Conservation (phyloP, 768 basidiomycete species). For the Mycena vitilis region DNA sequence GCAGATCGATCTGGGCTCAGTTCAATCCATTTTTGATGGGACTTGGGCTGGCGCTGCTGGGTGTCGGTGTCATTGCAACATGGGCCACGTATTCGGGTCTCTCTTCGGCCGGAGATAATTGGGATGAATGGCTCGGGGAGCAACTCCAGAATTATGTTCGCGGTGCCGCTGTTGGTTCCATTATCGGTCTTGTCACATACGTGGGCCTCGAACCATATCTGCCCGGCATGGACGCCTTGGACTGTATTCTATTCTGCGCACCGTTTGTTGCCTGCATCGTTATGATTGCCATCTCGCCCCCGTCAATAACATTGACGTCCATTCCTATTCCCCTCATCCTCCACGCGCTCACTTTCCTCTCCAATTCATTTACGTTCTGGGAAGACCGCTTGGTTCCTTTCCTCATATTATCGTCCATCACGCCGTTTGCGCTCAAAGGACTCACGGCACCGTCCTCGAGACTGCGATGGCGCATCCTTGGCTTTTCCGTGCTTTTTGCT, state of each 20-base stretch:
- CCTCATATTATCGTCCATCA: conserved; percentile 74
- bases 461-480: conserved; percentile 81
- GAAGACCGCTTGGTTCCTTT: conserved; percentile 88
- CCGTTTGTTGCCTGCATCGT: conserved; percentile 59
- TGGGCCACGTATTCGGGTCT: conserved; percentile 68
- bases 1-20: conserved; percentile 93
- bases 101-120: conserved; percentile 48
- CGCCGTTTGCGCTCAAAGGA: conserved; percentile 69
- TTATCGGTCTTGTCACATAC: conserved; percentile 50
- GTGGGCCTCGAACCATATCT: conserved; percentile 47
- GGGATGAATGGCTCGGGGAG: conserved; percentile 56
- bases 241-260: conserved; percentile 62
- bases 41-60: conserved; percentile 75
- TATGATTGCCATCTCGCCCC: conserved; percentile 56
- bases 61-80: conserved; percentile 63
- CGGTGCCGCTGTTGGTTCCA: conserved; percentile 51
- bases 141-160: conserved; percentile 47
- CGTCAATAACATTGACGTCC: conserved; percentile 45
- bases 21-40: conserved; percentile 86
- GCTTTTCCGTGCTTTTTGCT: conserved; percentile 75
- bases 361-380: conserved; percentile 98
- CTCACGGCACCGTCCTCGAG: conserved; percentile 74
- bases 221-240: conserved; percentile 62
- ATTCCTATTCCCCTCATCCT: conserved; percentile 66
- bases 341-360: conserved; percentile 83